Conservation (phyloP, 2,329 filamentous ascomycete species). For the Bertia moriformis region DNA sequence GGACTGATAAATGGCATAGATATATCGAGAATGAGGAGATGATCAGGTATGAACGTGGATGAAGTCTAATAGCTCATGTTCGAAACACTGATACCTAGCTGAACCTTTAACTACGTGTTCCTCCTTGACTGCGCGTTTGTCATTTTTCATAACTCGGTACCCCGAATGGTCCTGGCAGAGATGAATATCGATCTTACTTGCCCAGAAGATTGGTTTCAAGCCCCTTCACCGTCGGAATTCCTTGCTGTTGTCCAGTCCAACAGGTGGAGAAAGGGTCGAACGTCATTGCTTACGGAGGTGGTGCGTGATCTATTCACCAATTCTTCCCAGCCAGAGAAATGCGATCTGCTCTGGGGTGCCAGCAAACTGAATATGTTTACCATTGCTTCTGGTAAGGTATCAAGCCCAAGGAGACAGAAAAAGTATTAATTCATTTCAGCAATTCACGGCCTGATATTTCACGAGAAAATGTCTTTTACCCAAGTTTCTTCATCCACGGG, state of each 20-base stretch:
- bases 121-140: slow-evolving; percentile 4
- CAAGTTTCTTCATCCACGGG: background rate
- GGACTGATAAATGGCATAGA: background rate
- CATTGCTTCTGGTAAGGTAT: background rate
- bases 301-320: no score
- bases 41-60: background rate
- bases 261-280: background rate
- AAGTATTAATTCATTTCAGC: background rate
- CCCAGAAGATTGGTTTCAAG: background rate
- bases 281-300: background rate
- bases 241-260: background rate
- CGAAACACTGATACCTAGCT: no score
- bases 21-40: background rate
- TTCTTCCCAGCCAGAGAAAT: no score
- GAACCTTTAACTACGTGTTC: slow-evolving; percentile 1
- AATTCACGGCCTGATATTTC: background rate
- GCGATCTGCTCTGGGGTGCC: background rate
- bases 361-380: background rate
- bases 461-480: background rate
- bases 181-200: slow-evolving; percentile 4
- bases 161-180: slow-evolving; percentile 5
- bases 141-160: slow-evolving; percentile 5
- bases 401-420: no score
- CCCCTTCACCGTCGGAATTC: background rate
- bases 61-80: no score